Evolutionary conservation across 768 basidiomycete species (phyloP), one percentile per base, ranked within the genome.

Genomic region (Pisolithus microcarpus): DNA sequence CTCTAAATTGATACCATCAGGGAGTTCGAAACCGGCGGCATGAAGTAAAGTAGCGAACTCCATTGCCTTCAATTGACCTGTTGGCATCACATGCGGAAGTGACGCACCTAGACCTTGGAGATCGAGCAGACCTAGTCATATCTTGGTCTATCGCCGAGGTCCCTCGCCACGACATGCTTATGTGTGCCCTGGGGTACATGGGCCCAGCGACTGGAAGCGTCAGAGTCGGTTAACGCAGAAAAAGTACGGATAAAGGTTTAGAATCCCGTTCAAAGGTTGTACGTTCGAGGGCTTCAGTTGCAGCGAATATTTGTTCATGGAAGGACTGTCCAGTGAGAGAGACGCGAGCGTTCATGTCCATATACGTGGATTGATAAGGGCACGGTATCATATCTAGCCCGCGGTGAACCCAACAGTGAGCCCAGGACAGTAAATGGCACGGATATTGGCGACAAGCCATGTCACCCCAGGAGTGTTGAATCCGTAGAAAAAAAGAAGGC

Each of bases 101-200:
- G 7, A 26, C 40, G 15, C 3, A 65, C 77, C 74, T 91, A 87
- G 9, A 93, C 91, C 70, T 91, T 92, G 4, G 90, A 87, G 56
- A 95, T 93, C 15, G 82, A 80, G 58, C 73, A 78, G 50, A 94
- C 67, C 65, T 95, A 93, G n/a, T 93, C 91, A 63, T 86, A 96
- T 15, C 87, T 86, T 26, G 77, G 75, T 43, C 93, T 77, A 48
- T 87, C 76, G 57, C 85, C 87, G 44, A 94, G 49, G 63, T 95
- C 93, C 38, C 86, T 87, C 77, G 62, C 18, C 31, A 30, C 24
- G 3, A 26, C 23, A 8, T 1, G 28, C 3, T 30, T 23, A 23
- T 23, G 21, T 23, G 21, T 23, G 21, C 21, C 21, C 21, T 23
- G 21, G 21, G 21, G 21, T 23, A 23, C 21, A 23, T 23, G 21